Evolutionary conservation across 768 basidiomycete species (phyloP), one percentile per base, ranked within the genome.

Genomic region (Calocera cornea): DNA sequence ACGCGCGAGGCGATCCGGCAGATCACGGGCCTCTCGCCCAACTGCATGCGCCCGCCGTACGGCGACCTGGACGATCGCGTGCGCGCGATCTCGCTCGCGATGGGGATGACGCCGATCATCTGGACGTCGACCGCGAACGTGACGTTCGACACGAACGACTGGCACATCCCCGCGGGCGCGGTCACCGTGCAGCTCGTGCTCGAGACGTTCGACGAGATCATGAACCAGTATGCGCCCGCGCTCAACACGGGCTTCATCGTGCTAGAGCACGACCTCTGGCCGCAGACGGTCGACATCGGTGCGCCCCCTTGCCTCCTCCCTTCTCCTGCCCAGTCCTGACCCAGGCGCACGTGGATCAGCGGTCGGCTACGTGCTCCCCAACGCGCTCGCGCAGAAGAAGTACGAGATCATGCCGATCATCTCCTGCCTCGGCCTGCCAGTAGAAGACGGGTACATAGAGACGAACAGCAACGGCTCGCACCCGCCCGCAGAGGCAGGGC

Each of bases 41-140:
- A 84, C 71, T 85, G 81, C 76, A 88, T 89, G 86, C 81, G 90
- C 66, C 90, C 91, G 41, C 90, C 90, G 50, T 94, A 80, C 72
- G 88, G 88, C 70, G 89, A 89, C 74, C 86, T 89, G 64, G 88
- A 88, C 75, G 85, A 94, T 76, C 89, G 92, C 72, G 90, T 95
- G 34, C 88, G 92, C 72, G 88, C 87, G 49, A 90, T 95, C 71
- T 84, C 84, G n/a, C 76, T 81, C 64, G 90, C 91, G 60, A 92
- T 95, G 91, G 87, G 87, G 41, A 79, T 94, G 34, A 85, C 80
- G 1, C 87, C 92, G 22, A 84, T 93, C 72, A 88, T 95, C 72
- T 95, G 92, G 91, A 89, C 89, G 24, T 84, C 8, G 8, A 47
- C 44, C 8, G 16, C 44, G 7, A 47, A 47, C 44, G 44, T 75